phyloP scores from a whole-genome alignment of 2,329 filamentous ascomycete genomes.

The Teratosphaeria epicoccoides region DNA sequence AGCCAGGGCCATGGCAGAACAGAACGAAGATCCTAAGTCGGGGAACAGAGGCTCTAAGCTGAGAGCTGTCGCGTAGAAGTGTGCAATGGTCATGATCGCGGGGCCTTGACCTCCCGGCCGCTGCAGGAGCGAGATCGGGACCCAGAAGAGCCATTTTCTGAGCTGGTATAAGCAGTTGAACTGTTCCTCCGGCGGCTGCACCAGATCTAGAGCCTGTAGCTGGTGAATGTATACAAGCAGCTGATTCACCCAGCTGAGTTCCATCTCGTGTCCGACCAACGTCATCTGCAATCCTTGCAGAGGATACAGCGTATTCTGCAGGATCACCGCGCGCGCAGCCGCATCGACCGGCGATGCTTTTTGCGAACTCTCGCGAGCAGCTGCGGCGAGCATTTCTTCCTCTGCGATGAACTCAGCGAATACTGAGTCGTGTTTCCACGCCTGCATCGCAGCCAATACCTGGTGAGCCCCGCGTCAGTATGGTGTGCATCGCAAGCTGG shows the following conservation, averaged over 20 bases:
- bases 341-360: slow-evolving; percentile 10
- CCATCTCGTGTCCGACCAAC: slow-evolving; percentile 34
- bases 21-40: slow-evolving; percentile 81
- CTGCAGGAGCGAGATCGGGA: slow-evolving; percentile 75
- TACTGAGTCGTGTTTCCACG: slow-evolving; percentile 78
- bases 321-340: slow-evolving; percentile 16
- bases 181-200: slow-evolving; percentile 59
- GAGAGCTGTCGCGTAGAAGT: slow-evolving; percentile 83
- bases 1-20: slow-evolving; percentile 53
- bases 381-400: slow-evolving; percentile 39
- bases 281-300: slow-evolving; percentile 35
- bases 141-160: slow-evolving; percentile 90
- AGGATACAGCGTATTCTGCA: slow-evolving; percentile 33
- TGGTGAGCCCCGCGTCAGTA: slow-evolving; percentile 26
- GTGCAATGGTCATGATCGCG: slow-evolving; percentile 72
- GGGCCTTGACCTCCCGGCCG: slow-evolving; percentile 64
- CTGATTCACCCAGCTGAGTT: slow-evolving; percentile 40
- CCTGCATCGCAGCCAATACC: slow-evolving; percentile 83
- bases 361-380: slow-evolving; percentile 11
- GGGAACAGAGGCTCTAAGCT: slow-evolving; percentile 85
- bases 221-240: slow-evolving; percentile 38
- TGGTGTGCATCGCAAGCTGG: not conserved
- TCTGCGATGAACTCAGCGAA: slow-evolving; percentile 74
- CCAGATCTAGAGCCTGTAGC: slow-evolving; percentile 30
- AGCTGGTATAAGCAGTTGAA: slow-evolving; percentile 84